Evolutionary conservation across 306 rosid genomes (phyloP).

Genomic region (Trifolium fragiferum): DNA sequence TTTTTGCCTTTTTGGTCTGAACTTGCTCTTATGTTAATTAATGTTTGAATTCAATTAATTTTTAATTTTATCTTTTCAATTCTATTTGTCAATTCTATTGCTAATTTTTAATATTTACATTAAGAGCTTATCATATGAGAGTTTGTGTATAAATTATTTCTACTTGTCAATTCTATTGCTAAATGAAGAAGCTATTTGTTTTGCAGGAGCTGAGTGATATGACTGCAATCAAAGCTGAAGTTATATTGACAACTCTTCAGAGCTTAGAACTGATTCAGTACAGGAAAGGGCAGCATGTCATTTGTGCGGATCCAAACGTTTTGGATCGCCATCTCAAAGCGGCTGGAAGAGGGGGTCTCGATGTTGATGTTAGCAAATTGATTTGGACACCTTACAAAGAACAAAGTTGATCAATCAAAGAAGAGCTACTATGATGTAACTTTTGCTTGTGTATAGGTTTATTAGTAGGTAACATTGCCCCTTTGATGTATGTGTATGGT

Average conservation of each 20-base stretch:
- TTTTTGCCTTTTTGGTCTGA: not conserved
- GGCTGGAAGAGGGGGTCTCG: constrained; percentile 96
- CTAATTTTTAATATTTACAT: no score
- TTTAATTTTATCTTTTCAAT: constrained; percentile 13
- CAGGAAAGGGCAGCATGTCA: constrained; percentile 98
- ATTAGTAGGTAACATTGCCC: constrained; percentile 6
- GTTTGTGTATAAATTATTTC: not conserved
- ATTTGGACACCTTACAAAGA: constrained; percentile 99
- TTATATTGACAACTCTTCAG: constrained; percentile 87
- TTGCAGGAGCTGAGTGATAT: constrained; percentile 97
- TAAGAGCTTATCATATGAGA: not conserved
- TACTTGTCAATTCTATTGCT: not conserved
- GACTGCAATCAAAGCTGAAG: constrained; percentile 99
- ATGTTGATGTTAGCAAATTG: constrained; percentile 91
- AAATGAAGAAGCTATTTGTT: constrained; percentile 18
- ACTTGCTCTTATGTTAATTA: constrained; percentile 1
- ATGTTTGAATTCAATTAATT: not conserved
- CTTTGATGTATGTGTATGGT: constrained; percentile 31
- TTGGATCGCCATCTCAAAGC: constrained; percentile 98
- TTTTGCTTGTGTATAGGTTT: constrained; percentile 41
- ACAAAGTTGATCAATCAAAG: constrained; percentile 51
- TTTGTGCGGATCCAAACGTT: constrained; percentile 96
- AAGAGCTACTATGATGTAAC: constrained; percentile 25
- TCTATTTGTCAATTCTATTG: no score
- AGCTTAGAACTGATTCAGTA: constrained; percentile 90